Evolutionary conservation across 441 rosid species (phyloP).

Genomic region (Populus hybrid): DNA sequence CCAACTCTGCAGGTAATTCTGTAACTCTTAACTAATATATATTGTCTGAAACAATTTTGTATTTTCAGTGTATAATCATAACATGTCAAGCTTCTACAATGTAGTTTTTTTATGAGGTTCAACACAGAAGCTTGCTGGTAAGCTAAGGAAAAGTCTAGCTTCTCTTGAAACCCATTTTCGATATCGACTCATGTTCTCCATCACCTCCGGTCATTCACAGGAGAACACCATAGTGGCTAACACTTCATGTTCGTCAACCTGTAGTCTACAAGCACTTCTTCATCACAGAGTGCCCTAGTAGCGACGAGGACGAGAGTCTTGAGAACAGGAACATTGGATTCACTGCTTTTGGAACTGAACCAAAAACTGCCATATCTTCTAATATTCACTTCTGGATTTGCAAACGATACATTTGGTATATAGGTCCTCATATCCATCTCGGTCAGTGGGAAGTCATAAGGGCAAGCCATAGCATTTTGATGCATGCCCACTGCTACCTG

Average conservation of each 20-base stretch:
- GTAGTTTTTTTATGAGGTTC: not conserved
- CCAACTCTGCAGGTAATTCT: not conserved
- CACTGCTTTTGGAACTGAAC: conserved; percentile 34
- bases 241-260: conserved; percentile 57
- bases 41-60: not conserved
- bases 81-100: not conserved
- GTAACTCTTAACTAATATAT: not conserved
- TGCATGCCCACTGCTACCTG: conserved; percentile 59
- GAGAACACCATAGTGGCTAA: conserved; percentile 65
- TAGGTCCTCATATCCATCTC: conserved; percentile 60
- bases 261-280: conserved; percentile 71
- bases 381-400: conserved; percentile 47
- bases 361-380: conserved; percentile 65
- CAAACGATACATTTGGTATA: conserved; percentile 64
- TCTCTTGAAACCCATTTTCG: not conserved
- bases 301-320: conserved; percentile 77
- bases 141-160: not conserved
- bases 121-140: not conserved
- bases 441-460: conserved; percentile 71
- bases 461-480: conserved; percentile 79
- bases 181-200: conserved; percentile 39
- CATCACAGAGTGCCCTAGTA: conserved; percentile 58
- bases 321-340: conserved; percentile 35
- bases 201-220: conserved; percentile 62
- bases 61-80: not conserved